A percentile compares a stretch with the other conserved stretches of the same genome.
These are phyloP conservation scores for Tolypocladium album DNA, from an alignment of 2,329 filamentous ascomycete species.

Conservation along the genomic window DNA sequence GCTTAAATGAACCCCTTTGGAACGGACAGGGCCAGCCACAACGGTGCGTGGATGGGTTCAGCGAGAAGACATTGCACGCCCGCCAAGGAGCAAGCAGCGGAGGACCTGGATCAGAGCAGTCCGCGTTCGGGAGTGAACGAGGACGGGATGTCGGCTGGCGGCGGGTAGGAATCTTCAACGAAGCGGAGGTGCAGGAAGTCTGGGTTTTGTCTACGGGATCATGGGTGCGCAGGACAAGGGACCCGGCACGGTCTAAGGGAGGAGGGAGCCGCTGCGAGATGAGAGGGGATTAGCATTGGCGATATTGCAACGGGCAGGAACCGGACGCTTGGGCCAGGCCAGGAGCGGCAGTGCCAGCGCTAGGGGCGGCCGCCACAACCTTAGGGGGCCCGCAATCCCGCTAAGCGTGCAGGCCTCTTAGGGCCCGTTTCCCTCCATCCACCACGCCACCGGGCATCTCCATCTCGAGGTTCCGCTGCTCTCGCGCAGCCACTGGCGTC, in stretches of 20 bases:
- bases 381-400: neutral
- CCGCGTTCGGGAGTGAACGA: neutral
- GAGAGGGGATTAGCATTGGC: neutral
- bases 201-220: neutral
- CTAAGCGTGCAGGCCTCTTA: neutral
- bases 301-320: neutral
- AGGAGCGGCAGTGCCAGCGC: constrained; percentile 2
- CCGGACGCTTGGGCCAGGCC: constrained; percentile 2
- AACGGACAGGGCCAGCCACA: neutral
- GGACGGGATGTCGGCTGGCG: neutral
- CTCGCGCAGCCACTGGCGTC: no score
- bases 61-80: neutral
- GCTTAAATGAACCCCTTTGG: neutral
- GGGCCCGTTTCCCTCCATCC: neutral
- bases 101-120: neutral
- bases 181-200: neutral
- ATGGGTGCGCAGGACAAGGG: neutral
- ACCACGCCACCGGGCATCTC: neutral
- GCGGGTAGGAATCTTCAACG: neutral
- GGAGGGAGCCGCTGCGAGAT: neutral
- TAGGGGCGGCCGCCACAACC: neutral
- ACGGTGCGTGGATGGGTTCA: neutral
- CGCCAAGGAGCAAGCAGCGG: neutral
- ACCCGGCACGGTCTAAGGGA: neutral
- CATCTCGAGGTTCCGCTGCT: neutral